Evolutionary conservation across 1,139 yeast genomes (phyloP).

Genomic region (Scheffersomyces segobiensis): DNA sequence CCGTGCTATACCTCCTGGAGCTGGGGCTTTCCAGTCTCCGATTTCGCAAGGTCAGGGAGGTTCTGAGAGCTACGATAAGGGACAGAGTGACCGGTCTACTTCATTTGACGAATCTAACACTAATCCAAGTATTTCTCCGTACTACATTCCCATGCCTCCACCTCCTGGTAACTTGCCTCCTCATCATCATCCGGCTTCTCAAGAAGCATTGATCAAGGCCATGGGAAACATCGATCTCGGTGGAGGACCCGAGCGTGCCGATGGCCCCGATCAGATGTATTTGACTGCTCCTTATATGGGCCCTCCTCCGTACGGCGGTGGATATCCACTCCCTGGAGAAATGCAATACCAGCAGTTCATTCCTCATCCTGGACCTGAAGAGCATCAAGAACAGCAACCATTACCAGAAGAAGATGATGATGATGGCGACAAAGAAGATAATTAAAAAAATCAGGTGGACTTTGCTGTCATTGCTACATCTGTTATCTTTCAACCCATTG

Average conservation of each 20-base stretch:
- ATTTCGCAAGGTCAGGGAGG: neutral
- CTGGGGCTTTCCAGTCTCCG: neutral
- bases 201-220: constrained; percentile 9
- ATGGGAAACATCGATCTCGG: constrained; percentile 7
- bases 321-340: constrained; percentile 9
- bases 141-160: constrained; percentile 12
- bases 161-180: constrained; percentile 8
- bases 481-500: neutral
- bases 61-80: constrained; percentile 2
- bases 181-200: constrained; percentile 4
- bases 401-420: neutral
- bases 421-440: neutral
- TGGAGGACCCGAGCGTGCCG: constrained; percentile 5
- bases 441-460: neutral
- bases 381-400: neutral
- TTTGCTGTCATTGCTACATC: neutral
- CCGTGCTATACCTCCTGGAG: constrained; percentile 2
- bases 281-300: constrained; percentile 9
- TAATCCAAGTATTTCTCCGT: constrained; percentile 1
- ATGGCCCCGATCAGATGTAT: constrained; percentile 3
- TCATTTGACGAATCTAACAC: constrained; percentile 3
- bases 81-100: constrained; percentile 3
- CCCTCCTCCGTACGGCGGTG: constrained; percentile 9
- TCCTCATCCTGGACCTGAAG: constrained; percentile 4
- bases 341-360: constrained; percentile 10